Evolutionary conservation across 768 basidiomycete genomes (phyloP), one percentile per base, ranked within the genome.

Genomic region (Gloeopeniophorella convolvens): DNA sequence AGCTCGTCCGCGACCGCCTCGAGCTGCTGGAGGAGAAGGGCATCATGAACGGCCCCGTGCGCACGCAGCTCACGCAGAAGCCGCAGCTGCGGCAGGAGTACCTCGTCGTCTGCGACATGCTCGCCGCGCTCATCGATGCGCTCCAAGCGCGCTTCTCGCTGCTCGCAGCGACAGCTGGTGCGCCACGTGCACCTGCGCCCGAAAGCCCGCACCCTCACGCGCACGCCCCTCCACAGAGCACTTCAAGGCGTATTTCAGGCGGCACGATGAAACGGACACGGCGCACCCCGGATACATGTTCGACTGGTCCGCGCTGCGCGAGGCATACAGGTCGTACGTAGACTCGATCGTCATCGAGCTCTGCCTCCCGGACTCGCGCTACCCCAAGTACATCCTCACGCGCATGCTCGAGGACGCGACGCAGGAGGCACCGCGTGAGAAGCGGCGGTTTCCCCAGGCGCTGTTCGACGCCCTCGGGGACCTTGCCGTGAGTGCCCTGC

Each of bases 341-440:
- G 89, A 90, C 64, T 88, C 86, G 0, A 85, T 90, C 50, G 77
- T 92, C 54, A 77, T 91, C 51, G 89, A 92, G 62, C 66, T 92
- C 5, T 86, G 83, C 59, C 82, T 91, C 55, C 89, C 89, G 5
- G 68, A 72, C 40, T 80, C 81, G 3, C 70, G 72, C 0, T 86
- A 85, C 65, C 83, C 86, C 4, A 79, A 76, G 61, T 72, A 74
- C 43, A 70, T 89, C 35, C 63, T 92, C 21, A 80, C 79, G 58
- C 73, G 78, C 49, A 74, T 87, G 21, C 71, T 92, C 23, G 76
- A 74, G 44, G 86, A 90, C 35, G 81, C 84, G 9, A 70, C 85
- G 11, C 77, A 82, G 10, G 89, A 89, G 65, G 75, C 82, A 3
- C 86, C 86, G 1, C 75, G 71, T 42, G 87, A 89, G 49, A 78